Evolutionary conservation across 2,329 filamentous ascomycete genomes (phyloP), one percentile per base, ranked within the genome.

Genomic region (Sporothrix curviconia): DNA sequence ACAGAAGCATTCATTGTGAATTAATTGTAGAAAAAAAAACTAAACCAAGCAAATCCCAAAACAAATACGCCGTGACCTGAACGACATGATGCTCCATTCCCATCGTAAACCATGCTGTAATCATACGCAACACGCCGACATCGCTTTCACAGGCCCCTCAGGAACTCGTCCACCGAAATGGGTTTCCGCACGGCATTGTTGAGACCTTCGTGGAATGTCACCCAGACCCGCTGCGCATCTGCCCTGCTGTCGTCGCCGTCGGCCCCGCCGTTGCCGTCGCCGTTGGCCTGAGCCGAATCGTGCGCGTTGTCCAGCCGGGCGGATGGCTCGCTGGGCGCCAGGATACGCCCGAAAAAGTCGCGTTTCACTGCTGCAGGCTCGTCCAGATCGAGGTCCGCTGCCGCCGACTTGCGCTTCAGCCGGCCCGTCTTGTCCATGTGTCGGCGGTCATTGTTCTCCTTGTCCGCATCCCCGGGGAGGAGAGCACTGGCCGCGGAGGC

Each of bases 121-220:
- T n/a, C n/a, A n/a, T n/a, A n/a, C n/a, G n/a, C n/a, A n/a, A n/a
- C n/a, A n/a, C n/a, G n/a, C n/a, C n/a, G n/a, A n/a, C n/a, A n/a
- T n/a, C n/a, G n/a, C n/a, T n/a, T n/a, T n/a, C n/a, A 87, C 58
- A 91, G 67, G 3, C 82, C 85, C 57, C 76, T 78, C 77, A 96
- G 73, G 65, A 96, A 81, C 70, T 96, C 92, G 60, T 82, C 79
- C 69, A 96, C 70, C 8, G 88, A 88, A 61, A 96, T 84, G 2
- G 90, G 89, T 70, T 95, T 96, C 70, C 88, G 80, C 60, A 96
- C 92, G 11, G 92, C 92, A 77, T 96, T 96, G 57, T 90, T 94
- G 68, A 90, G 85, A 0, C 92, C 92, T 73, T 96, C 92, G 66
- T 96, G 85, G 70, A 85, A 96, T 62, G 84, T 92, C 42, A 95